phyloP scores from a whole-genome alignment of 1,284 basidiomycete genomes.

The Flammula alnicola region DNA sequence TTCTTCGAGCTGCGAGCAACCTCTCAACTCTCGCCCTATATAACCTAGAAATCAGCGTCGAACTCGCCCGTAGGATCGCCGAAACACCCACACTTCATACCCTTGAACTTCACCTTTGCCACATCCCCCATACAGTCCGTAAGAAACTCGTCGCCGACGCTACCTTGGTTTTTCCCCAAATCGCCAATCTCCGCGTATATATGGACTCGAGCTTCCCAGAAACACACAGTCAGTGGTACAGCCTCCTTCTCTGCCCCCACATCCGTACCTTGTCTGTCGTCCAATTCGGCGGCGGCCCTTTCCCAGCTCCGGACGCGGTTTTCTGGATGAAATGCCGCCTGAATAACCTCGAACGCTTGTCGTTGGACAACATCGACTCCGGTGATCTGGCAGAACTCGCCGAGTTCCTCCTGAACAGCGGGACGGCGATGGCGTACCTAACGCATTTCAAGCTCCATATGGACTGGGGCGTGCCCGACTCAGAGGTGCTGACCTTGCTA shows the following conservation, averaged over 20 bases:
- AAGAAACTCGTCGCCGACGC: conserved; percentile 14
- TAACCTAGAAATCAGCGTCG: conserved; percentile 21
- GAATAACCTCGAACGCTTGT: conserved; percentile 21
- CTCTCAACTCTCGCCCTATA: conserved; percentile 21
- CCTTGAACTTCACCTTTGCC: conserved; percentile 23
- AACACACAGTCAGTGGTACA: conserved; percentile 26
- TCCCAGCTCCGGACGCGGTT: conserved; percentile 14
- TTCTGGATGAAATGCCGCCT: conserved; percentile 22
- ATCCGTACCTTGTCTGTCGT: conserved; percentile 24
- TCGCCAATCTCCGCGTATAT: conserved; percentile 23
- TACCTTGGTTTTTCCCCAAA: conserved; percentile 8
- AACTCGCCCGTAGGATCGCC: conserved; percentile 18
- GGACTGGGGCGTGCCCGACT: conserved; percentile 25
- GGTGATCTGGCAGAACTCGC: conserved; percentile 19
- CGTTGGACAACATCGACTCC: conserved; percentile 23
- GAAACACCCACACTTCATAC: conserved; percentile 23
- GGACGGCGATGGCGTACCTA: conserved; percentile 6
- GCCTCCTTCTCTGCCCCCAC: conserved; percentile 22
- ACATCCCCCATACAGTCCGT: conserved; percentile 18
- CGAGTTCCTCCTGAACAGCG: conserved; percentile 12
- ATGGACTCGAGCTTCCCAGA: conserved; percentile 26
- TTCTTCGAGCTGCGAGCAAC: conserved; percentile 13
- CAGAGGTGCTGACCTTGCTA: conserved; percentile 16
- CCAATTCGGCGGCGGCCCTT: conserved; percentile 20
- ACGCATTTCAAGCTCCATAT: conserved; percentile 29